Evolutionary conservation across 306 rosid species (phyloP).

Genomic region (Potentilla sterilis): DNA sequence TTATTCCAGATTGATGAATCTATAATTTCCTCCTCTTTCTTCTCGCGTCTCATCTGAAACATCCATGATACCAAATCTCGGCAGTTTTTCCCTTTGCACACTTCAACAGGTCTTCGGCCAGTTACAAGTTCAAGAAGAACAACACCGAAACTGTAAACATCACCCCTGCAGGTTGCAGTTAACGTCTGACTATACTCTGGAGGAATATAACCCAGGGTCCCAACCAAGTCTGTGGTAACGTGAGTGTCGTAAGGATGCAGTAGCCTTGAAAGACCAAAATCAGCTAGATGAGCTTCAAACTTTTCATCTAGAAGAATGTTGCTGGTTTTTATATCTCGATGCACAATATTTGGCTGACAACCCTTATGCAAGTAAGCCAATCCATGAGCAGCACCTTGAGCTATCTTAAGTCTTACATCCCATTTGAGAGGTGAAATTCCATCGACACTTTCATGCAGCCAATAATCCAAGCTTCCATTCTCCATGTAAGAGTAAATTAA

Average conservation of each 20-base stretch:
- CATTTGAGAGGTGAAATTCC: conserved; percentile 52
- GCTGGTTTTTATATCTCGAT: conserved; percentile 76
- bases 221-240: conserved; percentile 73
- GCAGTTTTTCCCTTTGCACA: conserved; percentile 66
- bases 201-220: conserved; percentile 80
- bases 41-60: conserved; percentile 61
- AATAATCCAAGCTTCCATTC: conserved; percentile 82
- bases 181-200: conserved; percentile 77
- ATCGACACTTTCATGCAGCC: conserved; percentile 72
- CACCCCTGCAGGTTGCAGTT: conserved; percentile 69
- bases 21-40: conserved; percentile 56
- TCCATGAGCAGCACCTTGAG: conserved; percentile 68
- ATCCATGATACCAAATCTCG: conserved; percentile 73
- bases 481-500: conserved; percentile 79
- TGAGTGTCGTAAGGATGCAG: conserved; percentile 73
- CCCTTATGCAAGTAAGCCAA: conserved; percentile 72
- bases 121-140: conserved; percentile 83
- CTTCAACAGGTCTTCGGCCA: conserved; percentile 69
- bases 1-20: conserved; percentile 60
- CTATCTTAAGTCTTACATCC: conserved; percentile 70
- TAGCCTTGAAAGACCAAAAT: conserved; percentile 74
- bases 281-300: conserved; percentile 75
- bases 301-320: conserved; percentile 69
- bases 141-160: conserved; percentile 79
- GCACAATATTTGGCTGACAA: conserved; percentile 71